These are phyloP conservation scores for Monosporascus sp. DNA, from an alignment of 2,329 filamentous ascomycete species.

Conservation along the genomic window DNA sequence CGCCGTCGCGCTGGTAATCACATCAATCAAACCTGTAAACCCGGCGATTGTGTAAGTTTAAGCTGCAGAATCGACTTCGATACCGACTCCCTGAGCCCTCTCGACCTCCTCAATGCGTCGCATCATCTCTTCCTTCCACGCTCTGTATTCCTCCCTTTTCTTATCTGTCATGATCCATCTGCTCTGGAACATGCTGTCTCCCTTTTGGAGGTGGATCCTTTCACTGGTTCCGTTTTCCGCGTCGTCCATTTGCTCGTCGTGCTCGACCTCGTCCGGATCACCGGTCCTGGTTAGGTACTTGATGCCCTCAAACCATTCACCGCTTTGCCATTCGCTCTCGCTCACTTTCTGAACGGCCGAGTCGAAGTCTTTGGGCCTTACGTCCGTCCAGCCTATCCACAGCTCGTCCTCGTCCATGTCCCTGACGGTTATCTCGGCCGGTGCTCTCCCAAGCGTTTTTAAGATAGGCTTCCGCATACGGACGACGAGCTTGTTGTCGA, in stretches of 20 bases:
- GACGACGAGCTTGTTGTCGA: slow-evolving; percentile 40
- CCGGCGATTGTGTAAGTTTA: background rate
- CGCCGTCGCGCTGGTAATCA: too few relatives aligned
- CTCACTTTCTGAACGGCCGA: slow-evolving; percentile 54
- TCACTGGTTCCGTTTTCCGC: slow-evolving; percentile 28
- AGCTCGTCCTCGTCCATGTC: slow-evolving; percentile 40
- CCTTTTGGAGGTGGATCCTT: slow-evolving; percentile 40
- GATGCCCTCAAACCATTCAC: slow-evolving; percentile 59
- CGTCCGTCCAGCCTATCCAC: slow-evolving; percentile 48
- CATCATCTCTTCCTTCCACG: slow-evolving; percentile 60
- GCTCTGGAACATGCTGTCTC: slow-evolving; percentile 70
- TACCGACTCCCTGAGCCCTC: slow-evolving; percentile 10
- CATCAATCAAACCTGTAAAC: too few relatives aligned
- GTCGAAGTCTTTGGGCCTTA: slow-evolving; percentile 52
- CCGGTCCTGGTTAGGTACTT: slow-evolving; percentile 43
- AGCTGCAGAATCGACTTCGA: slow-evolving; percentile 12
- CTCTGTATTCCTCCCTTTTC: slow-evolving; percentile 53
- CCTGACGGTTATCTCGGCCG: slow-evolving; percentile 32
- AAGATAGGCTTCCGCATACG: slow-evolving; percentile 42
- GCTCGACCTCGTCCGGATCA: slow-evolving; percentile 12
- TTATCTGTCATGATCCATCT: slow-evolving; percentile 62
- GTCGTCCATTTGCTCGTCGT: slow-evolving; percentile 26
- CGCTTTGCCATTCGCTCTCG: slow-evolving; percentile 50
- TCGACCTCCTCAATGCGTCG: slow-evolving; percentile 47
- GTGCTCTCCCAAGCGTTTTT: slow-evolving; percentile 33